Evolutionary conservation across 2,329 filamentous ascomycete genomes (phyloP).

Genomic region (Beauveria sp.): DNA sequence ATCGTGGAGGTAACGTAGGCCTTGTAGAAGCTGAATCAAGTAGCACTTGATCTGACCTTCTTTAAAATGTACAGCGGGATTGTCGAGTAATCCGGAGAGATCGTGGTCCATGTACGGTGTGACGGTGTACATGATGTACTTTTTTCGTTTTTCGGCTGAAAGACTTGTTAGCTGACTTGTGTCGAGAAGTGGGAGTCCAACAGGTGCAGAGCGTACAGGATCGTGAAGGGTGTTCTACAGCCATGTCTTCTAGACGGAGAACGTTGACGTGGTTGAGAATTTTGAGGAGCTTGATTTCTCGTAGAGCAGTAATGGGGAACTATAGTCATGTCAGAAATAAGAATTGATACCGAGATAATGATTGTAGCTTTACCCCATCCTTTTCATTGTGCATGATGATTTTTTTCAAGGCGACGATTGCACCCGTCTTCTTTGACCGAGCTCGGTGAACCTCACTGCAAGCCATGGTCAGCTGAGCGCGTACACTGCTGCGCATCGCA

Average conservation of each 20-base stretch:
- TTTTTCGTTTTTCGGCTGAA: constrained; percentile 66
- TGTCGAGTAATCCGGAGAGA: constrained; percentile 92
- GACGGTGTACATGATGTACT: constrained; percentile 94
- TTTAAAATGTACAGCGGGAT: constrained; percentile 79
- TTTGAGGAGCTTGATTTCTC: constrained; percentile 96
- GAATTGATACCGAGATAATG: constrained; percentile 11
- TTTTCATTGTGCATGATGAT: constrained; percentile 99
- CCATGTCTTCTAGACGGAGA: constrained; percentile 87
- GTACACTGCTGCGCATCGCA: constrained; percentile 8
- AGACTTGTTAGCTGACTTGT: neutral
- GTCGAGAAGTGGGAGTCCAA: neutral
- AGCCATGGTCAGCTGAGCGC: constrained; percentile 3
- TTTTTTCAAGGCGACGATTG: constrained; percentile 86
- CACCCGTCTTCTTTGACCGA: constrained; percentile 63
- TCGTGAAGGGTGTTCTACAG: constrained; percentile 67
- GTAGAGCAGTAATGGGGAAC: constrained; percentile 96
- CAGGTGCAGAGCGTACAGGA: constrained; percentile 37
- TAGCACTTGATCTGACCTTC: constrained; percentile 97
- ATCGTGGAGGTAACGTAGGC: constrained; percentile 82
- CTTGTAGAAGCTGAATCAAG: constrained; percentile 85
- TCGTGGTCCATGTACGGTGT: constrained; percentile 99
- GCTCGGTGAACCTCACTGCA: constrained; percentile 83
- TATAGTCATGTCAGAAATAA: constrained; percentile 24
- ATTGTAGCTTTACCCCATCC: constrained; percentile 58
- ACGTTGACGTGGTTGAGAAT: constrained; percentile 88